Evolutionary conservation across 768 basidiomycete species (phyloP).

Genomic region (Dioszegia aurantiaca): DNA sequence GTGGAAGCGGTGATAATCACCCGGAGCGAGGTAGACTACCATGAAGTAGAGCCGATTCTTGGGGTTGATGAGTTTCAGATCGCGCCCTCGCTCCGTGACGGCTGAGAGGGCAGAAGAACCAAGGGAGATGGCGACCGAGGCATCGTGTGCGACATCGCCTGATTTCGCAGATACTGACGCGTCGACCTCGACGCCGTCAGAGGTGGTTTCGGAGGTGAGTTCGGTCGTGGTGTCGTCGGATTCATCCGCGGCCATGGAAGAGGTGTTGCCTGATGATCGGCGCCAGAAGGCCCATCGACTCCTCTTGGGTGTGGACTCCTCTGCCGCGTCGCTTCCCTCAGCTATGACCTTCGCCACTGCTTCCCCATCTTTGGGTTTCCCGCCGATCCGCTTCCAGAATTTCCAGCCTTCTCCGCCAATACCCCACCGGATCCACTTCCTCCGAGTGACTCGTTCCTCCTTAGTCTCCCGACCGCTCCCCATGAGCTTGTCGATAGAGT

Average conservation of each 20-base stretch:
- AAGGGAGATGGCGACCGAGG: conserved; percentile 61
- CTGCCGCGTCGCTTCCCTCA: neutral
- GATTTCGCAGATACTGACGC: conserved; percentile 56
- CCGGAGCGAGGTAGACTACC: conserved; percentile 96
- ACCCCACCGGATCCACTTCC: conserved; percentile 4
- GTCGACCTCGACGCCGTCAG: conserved; percentile 48
- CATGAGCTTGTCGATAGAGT: conserved; percentile 84
- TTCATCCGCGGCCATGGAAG: conserved; percentile 12
- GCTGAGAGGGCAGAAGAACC: conserved; percentile 28
- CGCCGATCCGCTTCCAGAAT: conserved; percentile 11
- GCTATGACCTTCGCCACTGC: neutral
- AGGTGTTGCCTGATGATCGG: conserved; percentile 7
- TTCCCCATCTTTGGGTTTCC: neutral
- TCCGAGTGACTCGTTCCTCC: conserved; percentile 7
- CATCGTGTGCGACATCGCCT: conserved; percentile 60
- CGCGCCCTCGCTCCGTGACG: conserved; percentile 18
- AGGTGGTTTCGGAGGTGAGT: conserved; percentile 7
- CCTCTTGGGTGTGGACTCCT: neutral
- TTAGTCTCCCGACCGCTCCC: conserved; percentile 54
- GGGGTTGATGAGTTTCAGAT: conserved; percentile 59
- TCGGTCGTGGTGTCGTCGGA: conserved; percentile 6
- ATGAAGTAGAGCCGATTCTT: conserved; percentile 86
- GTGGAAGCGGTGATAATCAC: conserved; percentile 98
- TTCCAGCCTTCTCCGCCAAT: conserved; percentile 13
- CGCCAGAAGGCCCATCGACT: conserved; percentile 12